A percentile compares a stretch with the other conserved stretches of the same genome.
phyloP scores from a whole-genome alignment of 176 grass and related monocot species.

The Oryza officinalis region DNA sequence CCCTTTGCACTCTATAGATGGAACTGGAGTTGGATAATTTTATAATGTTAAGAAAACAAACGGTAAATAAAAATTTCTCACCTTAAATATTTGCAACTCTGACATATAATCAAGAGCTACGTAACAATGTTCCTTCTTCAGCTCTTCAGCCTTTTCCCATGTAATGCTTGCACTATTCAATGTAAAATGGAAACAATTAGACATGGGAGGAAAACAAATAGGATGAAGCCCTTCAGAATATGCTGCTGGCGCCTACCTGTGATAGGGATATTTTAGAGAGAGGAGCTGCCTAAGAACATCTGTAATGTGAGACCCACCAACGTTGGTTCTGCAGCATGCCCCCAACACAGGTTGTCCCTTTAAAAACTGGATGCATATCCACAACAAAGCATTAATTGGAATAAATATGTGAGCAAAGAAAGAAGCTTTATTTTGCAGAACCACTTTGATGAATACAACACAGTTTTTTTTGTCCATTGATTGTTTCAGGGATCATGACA shows the following conservation, averaged over 20 bases:
- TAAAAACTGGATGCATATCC: conserved; percentile 67
- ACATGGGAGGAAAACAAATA: conserved; percentile 26
- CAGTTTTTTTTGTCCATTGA: background rate
- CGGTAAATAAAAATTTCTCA: conserved; percentile 23
- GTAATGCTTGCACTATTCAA: conserved; percentile 81
- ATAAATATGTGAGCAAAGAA: conserved; percentile 18
- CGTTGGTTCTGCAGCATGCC: conserved; percentile 83
- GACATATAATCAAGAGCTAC: conserved; percentile 71
- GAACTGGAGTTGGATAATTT: conserved; percentile 13
- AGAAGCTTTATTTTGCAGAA: conserved; percentile 8
- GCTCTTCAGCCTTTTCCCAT: conserved; percentile 92
- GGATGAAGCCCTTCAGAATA: conserved; percentile 32
- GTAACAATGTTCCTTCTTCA: conserved; percentile 97
- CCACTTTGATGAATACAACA: background rate
- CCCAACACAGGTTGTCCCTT: conserved; percentile 83
- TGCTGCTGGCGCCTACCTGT: conserved; percentile 58
- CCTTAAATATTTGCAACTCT: conserved; percentile 90
- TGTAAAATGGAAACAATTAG: conserved; percentile 23
- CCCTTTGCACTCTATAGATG: conserved; percentile 12
- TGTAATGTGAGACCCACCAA: conserved; percentile 91
- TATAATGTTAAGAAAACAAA: conserved; percentile 21
- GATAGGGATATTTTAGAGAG: conserved; percentile 92
- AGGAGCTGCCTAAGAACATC: conserved; percentile 98
- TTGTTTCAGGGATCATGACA: background rate
- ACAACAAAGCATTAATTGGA: conserved; percentile 28